Evolutionary conservation across 805 yeast species (phyloP).

Genomic region (Torulaspora quercuum): DNA sequence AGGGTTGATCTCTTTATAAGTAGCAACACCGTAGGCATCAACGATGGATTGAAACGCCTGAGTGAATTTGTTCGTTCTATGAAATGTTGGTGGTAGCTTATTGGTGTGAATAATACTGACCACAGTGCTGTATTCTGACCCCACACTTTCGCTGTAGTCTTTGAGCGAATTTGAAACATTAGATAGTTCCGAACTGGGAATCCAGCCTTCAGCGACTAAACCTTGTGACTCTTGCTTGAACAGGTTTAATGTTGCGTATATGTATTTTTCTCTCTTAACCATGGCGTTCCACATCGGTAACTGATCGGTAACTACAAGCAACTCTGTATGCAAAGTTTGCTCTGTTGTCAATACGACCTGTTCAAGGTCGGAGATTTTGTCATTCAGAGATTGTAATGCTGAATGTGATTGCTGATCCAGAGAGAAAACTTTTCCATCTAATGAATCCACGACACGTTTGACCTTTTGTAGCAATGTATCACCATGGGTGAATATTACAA

Average conservation of each 20-base stretch:
- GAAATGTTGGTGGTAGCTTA: slow-evolving; percentile 90
- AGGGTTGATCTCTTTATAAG: slow-evolving; percentile 93
- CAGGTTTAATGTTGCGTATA: slow-evolving; percentile 69
- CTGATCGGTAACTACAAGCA: slow-evolving; percentile 71
- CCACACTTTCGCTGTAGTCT: slow-evolving; percentile 38
- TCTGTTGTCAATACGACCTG: slow-evolving; percentile 63
- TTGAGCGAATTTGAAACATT: slow-evolving; percentile 64
- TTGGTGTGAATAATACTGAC: slow-evolving; percentile 63
- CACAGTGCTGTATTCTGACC: slow-evolving; percentile 51
- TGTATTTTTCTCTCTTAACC: slow-evolving; percentile 75
- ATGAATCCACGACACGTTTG: slow-evolving; percentile 79
- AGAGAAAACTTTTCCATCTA: slow-evolving; percentile 65
- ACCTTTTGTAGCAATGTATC: slow-evolving; percentile 65
- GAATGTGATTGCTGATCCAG: slow-evolving; percentile 44
- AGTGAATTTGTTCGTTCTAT: slow-evolving; percentile 91
- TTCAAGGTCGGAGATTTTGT: slow-evolving; percentile 51
- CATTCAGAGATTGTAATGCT: slow-evolving; percentile 41
- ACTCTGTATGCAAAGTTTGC: slow-evolving; percentile 69
- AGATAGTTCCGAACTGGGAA: slow-evolving; percentile 73
- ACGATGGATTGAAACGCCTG: slow-evolving; percentile 88
- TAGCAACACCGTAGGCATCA: slow-evolving; percentile 92
- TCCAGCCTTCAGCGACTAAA: slow-evolving; percentile 94
- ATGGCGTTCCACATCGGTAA: slow-evolving; percentile 69
- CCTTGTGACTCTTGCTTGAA: slow-evolving; percentile 84
- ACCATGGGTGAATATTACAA: slow-evolving; percentile 92